Evolutionary conservation across 2,329 filamentous ascomycete species (phyloP).

Genomic region (Teratosphaeria gauchensis): DNA sequence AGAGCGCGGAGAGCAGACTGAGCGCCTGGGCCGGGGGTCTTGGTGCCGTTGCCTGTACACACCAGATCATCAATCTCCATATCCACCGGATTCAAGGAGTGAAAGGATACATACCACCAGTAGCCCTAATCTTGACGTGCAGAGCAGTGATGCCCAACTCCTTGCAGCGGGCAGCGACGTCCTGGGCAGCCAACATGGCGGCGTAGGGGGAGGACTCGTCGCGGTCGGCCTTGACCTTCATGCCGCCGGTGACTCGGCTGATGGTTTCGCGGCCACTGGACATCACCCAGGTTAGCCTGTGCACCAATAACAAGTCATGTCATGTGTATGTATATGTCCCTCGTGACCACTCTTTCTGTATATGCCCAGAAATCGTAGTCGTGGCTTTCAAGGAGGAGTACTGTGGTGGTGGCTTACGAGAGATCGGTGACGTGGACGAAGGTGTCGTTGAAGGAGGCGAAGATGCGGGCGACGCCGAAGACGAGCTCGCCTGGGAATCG

Average conservation of each 20-base stretch:
- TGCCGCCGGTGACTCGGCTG: constrained; percentile 98
- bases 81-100: background rate
- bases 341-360: background rate
- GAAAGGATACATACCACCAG: constrained; percentile 61
- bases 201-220: constrained; percentile 99
- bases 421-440: constrained; percentile 99
- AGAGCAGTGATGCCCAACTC: constrained; percentile 85
- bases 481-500: constrained; percentile 70
- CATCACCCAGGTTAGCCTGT: constrained; percentile 59
- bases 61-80: background rate
- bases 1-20: constrained; percentile 98
- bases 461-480: constrained; percentile 96
- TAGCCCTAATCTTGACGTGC: constrained; percentile 99
- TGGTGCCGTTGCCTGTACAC: constrained; percentile 95
- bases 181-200: constrained; percentile 98
- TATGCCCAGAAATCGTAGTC: background rate
- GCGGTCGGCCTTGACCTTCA: constrained; percentile 99
- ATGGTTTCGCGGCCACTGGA: constrained; percentile 98
- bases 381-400: background rate
- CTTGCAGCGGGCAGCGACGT: constrained; percentile 80
- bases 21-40: constrained; percentile 97
- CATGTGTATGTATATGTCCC: constrained; percentile 17
- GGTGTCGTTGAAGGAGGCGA: constrained; percentile 63
- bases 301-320: constrained; percentile 14
- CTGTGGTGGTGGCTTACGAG: constrained; percentile 29